A percentile compares a stretch with the other conserved stretches of the same genome.
Conservation (phyloP, 345 rosid genomes). For the Rhizophora mangle region DNA sequence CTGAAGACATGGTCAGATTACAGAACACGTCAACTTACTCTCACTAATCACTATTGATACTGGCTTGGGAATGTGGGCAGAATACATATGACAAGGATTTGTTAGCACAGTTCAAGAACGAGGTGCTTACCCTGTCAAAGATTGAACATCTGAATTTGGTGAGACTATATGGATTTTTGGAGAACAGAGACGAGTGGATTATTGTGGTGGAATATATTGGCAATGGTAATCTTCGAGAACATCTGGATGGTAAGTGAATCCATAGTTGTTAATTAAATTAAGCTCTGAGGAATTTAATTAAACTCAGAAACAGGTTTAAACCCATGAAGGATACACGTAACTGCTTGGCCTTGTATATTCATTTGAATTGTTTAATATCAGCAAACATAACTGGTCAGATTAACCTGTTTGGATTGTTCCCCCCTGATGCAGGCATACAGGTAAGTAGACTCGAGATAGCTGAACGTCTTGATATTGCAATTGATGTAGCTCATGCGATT, state of each 20-base stretch:
- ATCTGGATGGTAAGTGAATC: conserved; percentile 71
- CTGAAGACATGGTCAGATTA: neutral
- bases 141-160: conserved; percentile 90
- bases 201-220: conserved; percentile 75
- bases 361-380: neutral
- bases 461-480: conserved; percentile 82
- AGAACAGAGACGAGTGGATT: conserved; percentile 62
- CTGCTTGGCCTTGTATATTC: neutral
- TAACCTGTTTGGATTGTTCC: conserved; percentile 1
- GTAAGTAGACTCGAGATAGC: conserved; percentile 70
- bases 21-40: neutral
- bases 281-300: neutral
- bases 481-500: conserved; percentile 91
- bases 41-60: neutral
- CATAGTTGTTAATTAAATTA: neutral
- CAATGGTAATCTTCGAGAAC: conserved; percentile 79
- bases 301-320: neutral
- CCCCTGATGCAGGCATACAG: conserved; percentile 39
- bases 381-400: neutral
- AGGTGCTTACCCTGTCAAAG: conserved; percentile 71
- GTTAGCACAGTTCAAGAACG: conserved; percentile 74
- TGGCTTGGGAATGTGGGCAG: conserved; percentile 41
- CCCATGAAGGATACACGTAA: neutral
- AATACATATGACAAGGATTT: conserved; percentile 41
- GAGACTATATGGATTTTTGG: conserved; percentile 66